Evolutionary conservation across 176 grass and related monocot species (phyloP).

Genomic region (Zizania latifolia): DNA sequence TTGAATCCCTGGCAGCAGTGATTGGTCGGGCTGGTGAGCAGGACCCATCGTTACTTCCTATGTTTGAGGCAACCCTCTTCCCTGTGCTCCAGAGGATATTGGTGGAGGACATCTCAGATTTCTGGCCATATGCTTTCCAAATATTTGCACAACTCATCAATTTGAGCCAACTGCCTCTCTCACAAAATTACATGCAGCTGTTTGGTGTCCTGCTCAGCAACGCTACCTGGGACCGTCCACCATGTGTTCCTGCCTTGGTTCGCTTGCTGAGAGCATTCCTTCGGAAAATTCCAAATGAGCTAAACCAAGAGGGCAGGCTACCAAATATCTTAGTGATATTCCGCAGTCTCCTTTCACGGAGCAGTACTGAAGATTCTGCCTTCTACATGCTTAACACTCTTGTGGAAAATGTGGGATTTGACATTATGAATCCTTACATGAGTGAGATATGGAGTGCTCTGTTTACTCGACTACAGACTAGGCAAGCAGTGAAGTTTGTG

Average conservation of each 20-base stretch:
- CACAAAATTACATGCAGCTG: slow-evolving; percentile 79
- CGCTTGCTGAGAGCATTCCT: slow-evolving; percentile 80
- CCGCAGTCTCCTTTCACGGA: slow-evolving; percentile 41
- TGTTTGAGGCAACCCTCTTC: slow-evolving; percentile 77
- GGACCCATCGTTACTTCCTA: slow-evolving; percentile 52
- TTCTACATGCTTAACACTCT: slow-evolving; percentile 94
- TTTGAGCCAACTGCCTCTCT: slow-evolving; percentile 71
- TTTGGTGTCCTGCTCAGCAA: slow-evolving; percentile 79
- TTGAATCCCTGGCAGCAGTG: slow-evolving; percentile 84
- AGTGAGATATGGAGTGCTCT: slow-evolving; percentile 70
- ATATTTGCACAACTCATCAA: slow-evolving; percentile 91
- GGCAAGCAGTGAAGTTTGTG: slow-evolving; percentile 70
- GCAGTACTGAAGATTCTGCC: slow-evolving; percentile 78
- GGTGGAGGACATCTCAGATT: slow-evolving; percentile 87
- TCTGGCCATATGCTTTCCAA: slow-evolving; percentile 95
- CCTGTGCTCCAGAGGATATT: slow-evolving; percentile 88
- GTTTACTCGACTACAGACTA: slow-evolving; percentile 62
- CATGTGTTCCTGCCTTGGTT: slow-evolving; percentile 82
- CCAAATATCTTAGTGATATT: slow-evolving; percentile 67
- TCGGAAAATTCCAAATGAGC: slow-evolving; percentile 89
- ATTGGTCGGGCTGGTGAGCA: slow-evolving; percentile 59
- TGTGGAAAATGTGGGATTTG: slow-evolving; percentile 74
- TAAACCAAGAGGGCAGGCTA: slow-evolving; percentile 77
- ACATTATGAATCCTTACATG: slow-evolving; percentile 71
- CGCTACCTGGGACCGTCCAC: slow-evolving; percentile 76